Percentiles rank a stretch among this genome's conserved stretches.
Evolutionary conservation across 306 rosid species (phyloP).

Genomic region (Ceratonia siliqua): DNA sequence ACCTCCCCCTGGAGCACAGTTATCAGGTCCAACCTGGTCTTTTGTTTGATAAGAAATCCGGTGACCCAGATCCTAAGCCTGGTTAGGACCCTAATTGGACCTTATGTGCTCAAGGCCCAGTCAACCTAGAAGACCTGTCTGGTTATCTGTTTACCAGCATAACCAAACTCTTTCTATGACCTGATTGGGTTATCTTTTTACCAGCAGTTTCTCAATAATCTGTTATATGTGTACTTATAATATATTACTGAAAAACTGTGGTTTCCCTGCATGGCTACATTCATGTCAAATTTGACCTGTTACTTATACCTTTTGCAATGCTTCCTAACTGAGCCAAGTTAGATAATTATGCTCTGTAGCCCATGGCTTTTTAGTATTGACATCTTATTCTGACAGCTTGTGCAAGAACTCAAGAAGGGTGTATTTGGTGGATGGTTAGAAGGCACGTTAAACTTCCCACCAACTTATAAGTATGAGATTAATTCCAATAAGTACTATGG

Average conservation of each 20-base stretch:
- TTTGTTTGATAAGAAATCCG: conserved; percentile 42
- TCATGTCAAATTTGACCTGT: neutral
- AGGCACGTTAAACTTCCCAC: conserved; percentile 79
- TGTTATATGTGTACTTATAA: neutral
- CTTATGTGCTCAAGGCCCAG: conserved; percentile 36
- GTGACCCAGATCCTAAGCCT: neutral
- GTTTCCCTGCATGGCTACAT: neutral
- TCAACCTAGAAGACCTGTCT: neutral
- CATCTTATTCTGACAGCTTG: conserved; percentile 62
- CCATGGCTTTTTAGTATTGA: conserved; percentile 33
- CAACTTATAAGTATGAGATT: conserved; percentile 85
- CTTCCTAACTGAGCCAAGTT: conserved; percentile 13
- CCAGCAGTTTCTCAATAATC: neutral
- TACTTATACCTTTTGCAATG: neutral
- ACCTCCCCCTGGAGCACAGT: conserved; percentile 1
- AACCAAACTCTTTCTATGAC: neutral
- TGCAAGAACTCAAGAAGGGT: conserved; percentile 53
- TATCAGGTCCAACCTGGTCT: conserved; percentile 29
- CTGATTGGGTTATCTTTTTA: neutral
- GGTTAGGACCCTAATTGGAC: neutral
- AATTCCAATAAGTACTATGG: conserved; percentile 83
- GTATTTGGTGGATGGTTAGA: conserved; percentile 94
- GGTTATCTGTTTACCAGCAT: neutral
- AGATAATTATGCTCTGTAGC: neutral
- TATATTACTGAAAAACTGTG: neutral